phyloP scores from a whole-genome alignment of 2,329 filamentous ascomycete genomes.

The Pyrenochaeta sp. region DNA sequence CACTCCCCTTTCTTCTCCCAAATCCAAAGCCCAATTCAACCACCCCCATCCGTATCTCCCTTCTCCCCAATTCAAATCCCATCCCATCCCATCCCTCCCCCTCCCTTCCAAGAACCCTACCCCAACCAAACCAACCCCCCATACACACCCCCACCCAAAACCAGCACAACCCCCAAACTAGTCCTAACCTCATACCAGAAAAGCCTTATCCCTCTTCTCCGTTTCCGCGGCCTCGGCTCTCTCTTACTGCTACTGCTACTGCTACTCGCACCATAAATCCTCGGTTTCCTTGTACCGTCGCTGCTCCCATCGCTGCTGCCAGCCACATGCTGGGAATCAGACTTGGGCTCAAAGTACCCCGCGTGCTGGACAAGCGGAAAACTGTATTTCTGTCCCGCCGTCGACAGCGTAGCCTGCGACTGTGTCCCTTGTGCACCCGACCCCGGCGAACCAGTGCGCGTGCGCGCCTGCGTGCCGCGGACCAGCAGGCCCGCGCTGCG shows the following conservation, averaged over 20 bases:
- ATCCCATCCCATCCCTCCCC: background rate
- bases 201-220: conserved; percentile 51
- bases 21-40: conserved; percentile 64
- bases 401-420: too few relatives aligned
- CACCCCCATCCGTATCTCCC: conserved; percentile 59
- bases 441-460: conserved; percentile 51
- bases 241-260: conserved; percentile 38
- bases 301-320: too few relatives aligned
- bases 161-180: conserved; percentile 68
- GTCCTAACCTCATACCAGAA: conserved; percentile 68
- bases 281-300: too few relatives aligned
- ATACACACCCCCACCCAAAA: conserved; percentile 71
- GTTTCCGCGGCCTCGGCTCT: conserved; percentile 41
- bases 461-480: conserved; percentile 41
- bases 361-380: conserved; percentile 52
- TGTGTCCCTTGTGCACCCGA: too few relatives aligned
- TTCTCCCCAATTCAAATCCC: background rate
- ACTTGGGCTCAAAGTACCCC: conserved; percentile 47
- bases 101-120: conserved; percentile 40
- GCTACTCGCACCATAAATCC: too few relatives aligned
- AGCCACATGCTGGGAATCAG: too few relatives aligned
- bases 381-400: conserved; percentile 24
- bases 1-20: background rate
- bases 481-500: conserved; percentile 28
- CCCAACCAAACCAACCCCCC: conserved; percentile 71